Percentiles rank a stretch among this genome's conserved stretches.
Evolutionary conservation across 2,329 filamentous ascomycete species (phyloP).

Genomic region (Fusarium nodosum): DNA sequence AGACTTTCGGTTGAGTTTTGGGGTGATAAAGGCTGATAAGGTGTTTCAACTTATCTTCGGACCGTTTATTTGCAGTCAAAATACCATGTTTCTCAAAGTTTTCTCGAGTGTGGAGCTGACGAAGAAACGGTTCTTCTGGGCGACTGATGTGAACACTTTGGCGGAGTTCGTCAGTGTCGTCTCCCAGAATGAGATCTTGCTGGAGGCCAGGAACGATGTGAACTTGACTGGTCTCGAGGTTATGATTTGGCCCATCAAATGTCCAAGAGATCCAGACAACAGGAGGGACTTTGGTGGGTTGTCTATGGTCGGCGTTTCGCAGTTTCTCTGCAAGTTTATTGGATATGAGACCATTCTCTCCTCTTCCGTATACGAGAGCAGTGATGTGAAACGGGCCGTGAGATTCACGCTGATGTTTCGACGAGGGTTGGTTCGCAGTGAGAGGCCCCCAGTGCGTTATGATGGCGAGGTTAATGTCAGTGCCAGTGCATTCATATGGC

Average conservation of each 20-base stretch:
- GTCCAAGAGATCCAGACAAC: slow-evolving; percentile 19
- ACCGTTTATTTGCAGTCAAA: slow-evolving; percentile 7
- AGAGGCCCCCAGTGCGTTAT: slow-evolving; percentile 16
- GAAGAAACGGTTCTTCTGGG: background rate
- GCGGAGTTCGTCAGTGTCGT: slow-evolving; percentile 7
- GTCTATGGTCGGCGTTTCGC: background rate
- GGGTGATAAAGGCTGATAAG: background rate
- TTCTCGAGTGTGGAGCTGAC: background rate
- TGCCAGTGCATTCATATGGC: slow-evolving; percentile 1
- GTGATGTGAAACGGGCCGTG: slow-evolving; percentile 6
- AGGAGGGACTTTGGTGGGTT: background rate
- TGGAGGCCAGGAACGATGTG: slow-evolving; percentile 18
- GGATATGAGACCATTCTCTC: slow-evolving; percentile 16
- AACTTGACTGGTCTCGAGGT: slow-evolving; percentile 21
- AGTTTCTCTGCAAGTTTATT: slow-evolving; percentile 12
- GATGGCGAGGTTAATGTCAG: background rate
- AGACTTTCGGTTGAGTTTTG: background rate
- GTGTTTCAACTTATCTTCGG: slow-evolving; percentile 1
- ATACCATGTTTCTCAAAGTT: slow-evolving; percentile 18
- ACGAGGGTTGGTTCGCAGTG: background rate
- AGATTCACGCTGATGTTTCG: background rate
- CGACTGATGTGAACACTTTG: slow-evolving; percentile 13
- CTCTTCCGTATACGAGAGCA: slow-evolving; percentile 9
- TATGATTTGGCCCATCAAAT: background rate
- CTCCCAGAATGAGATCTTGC: slow-evolving; percentile 25